Evolutionary conservation across 1,284 basidiomycete species (phyloP), one percentile per base, ranked within the genome.

Genomic region (Baeospora myosura): DNA sequence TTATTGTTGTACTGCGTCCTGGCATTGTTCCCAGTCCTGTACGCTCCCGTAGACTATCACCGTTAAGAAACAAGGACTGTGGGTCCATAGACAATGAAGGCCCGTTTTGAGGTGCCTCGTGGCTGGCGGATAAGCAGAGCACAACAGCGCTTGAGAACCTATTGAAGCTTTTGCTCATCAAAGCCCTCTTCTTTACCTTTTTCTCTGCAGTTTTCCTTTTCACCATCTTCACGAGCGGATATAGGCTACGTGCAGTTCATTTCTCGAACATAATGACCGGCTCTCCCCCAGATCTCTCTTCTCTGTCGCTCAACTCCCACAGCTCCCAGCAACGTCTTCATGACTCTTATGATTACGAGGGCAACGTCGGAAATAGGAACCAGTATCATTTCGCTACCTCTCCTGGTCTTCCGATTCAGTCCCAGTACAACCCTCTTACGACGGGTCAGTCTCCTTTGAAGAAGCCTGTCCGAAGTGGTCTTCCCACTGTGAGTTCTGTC

Each of bases 341-440:
- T 69, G 84, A 88, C 63, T 65, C 69, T 83, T 87, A 87, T 66
- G 86, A 88, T 71, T 85, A 80, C 65, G 82, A 86, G 61, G 72
- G 68, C 63, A 68, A 86, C 61, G 61, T 51, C 55, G 57, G 64
- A 54, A 64, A 58, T 58, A 76, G 80, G 61, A 62, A 65, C 49
- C 78, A 69, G 52, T 85, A 80, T 64, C 81, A 81, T 57, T 88
- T 78, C 61, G 65, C 74, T 41, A 80, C 83, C 12, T 76, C 79
- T 41, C 75, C 77, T 49, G 74, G 73, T 59, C 72, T 83, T 58
- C 70, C 75, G n/a, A 65, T 67, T 49, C 80, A 77, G 61, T 68
- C 76, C 38, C 71, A 70, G 54, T 84, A 81, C 66, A 76, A 70
- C 57, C 76, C 74, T 24, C 71, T 83, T 45, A 63, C 69, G 47